Evolutionary conservation across 306 rosid species (phyloP).

Genomic region (Herpetospermum pedunculosum): DNA sequence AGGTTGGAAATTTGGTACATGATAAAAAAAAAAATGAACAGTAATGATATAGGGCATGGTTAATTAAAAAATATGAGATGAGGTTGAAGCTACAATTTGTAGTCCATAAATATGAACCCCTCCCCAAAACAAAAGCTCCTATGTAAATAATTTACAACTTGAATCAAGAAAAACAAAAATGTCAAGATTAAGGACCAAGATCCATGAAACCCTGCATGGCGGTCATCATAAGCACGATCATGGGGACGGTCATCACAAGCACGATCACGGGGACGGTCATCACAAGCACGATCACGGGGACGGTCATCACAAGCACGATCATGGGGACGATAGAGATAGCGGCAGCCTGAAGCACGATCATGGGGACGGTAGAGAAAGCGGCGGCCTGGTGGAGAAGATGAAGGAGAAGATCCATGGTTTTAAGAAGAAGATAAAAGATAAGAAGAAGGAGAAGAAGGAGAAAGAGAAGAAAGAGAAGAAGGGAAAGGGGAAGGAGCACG

Average conservation of each 20-base stretch:
- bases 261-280: not conserved
- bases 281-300: not conserved
- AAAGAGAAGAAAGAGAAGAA: not conserved
- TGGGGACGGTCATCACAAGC: not conserved
- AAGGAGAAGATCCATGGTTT: not conserved
- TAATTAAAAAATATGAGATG: no score
- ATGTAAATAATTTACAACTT: no score
- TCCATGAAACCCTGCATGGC: not conserved
- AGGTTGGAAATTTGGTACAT: no score
- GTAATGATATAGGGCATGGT: not conserved
- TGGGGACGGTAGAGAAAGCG: not conserved
- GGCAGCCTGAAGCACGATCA: not conserved
- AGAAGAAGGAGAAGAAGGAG: not conserved
- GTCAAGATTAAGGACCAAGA: not conserved
- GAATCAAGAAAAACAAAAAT: not conserved
- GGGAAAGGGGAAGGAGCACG: not conserved
- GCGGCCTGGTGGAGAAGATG: not conserved
- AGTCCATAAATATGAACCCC: not conserved
- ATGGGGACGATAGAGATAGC: not conserved
- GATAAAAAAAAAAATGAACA: no score
- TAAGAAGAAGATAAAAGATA: not conserved
- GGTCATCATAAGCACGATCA: not conserved
- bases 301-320: not conserved
- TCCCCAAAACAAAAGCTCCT: no score
- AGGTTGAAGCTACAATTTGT: not conserved